Evolutionary conservation across 2,329 filamentous ascomycete species (phyloP).

Genomic region (Phaeosphaeriaceae sp.): DNA sequence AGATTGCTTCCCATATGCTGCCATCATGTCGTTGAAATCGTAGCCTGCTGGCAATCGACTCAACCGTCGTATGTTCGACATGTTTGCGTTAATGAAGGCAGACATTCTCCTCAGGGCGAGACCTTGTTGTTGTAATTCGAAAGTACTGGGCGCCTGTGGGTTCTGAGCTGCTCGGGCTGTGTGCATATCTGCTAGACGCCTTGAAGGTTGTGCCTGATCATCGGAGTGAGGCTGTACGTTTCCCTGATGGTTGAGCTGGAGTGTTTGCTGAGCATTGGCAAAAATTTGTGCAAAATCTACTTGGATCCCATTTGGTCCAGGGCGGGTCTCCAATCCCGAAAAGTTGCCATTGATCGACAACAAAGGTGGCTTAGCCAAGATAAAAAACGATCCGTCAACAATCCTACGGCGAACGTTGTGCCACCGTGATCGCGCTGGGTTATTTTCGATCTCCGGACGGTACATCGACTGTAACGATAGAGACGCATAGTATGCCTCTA

Average conservation of each 20-base stretch:
- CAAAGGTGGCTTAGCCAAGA: constrained; percentile 45
- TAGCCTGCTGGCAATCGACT: constrained; percentile 20
- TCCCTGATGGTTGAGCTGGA: constrained; percentile 10
- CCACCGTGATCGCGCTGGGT: constrained; percentile 61
- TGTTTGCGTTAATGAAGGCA: constrained; percentile 23
- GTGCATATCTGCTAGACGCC: constrained; percentile 22
- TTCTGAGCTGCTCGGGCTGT: constrained; percentile 17
- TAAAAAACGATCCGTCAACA: constrained; percentile 60
- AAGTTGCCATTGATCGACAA: constrained; percentile 10
- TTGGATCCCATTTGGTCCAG: background rate
- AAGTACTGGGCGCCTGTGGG: constrained; percentile 16
- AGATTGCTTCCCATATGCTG: constrained; percentile 22
- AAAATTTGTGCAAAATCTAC: constrained; percentile 26
- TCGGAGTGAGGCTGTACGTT: background rate
- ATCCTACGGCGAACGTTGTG: constrained; percentile 57
- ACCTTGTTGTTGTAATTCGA: constrained; percentile 20
- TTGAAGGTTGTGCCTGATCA: constrained; percentile 2
- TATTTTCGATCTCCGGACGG: constrained; percentile 58
- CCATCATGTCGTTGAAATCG: constrained; percentile 25
- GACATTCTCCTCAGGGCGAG: constrained; percentile 22
- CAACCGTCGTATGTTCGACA: constrained; percentile 24
- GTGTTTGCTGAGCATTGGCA: constrained; percentile 18
- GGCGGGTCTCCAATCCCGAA: constrained; percentile 2
- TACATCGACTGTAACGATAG: constrained; percentile 58
- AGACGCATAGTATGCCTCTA: constrained; percentile 60